Base-by-base conservation (phyloP, 345 rosid species). In the Nephelium lappaceum region DNA sequence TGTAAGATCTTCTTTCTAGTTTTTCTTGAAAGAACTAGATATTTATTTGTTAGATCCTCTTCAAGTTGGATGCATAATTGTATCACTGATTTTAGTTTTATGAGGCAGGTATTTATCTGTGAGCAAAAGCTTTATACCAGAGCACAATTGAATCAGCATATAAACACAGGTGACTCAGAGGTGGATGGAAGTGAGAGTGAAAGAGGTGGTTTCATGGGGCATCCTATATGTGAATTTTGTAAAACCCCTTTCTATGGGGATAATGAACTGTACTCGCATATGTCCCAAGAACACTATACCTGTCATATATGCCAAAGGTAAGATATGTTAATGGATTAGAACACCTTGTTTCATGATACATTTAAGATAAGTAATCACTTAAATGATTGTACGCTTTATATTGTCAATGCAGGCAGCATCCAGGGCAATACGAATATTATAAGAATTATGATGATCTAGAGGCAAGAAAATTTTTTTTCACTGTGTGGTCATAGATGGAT, bases 141-240 rank as follows among this genome's bases (percentile, higher is more conserved):
- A 78, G 86, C 90, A 39, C 99, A 97, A 66, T 83, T 97, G 85
- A 92, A 91, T 73, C 97, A 88, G 79, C 99, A 97, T 77, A 94
- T 90, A 81, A 85, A 51, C 66, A 90, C 98, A 15, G 99, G 98
- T 81, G 95, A 94, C 78, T 89, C 98, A 39, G 96, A 88, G 84
- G 99, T 94, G 79, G 99, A 97, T 83, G 99, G 99, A 62, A 89
- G 79, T 84, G 99, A 93, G 81, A 91, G 96, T 83, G 99, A 97
- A 82, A 90, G 98, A 79, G 98, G 98, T 77, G 99, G 99, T 67
- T 94, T 97, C 64, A 77, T 79, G 80, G 99, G 99, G 14, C 99
- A 97, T 88, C 98, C 99, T 21, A 80, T 84, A 81, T 97, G 98
- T 85, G 97, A 94, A 79, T 94, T 97, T 80, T 97, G 99, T 82